Base-by-base conservation (phyloP, 2,329 filamentous ascomycete genomes). In the Paradendryphiella salina region DNA sequence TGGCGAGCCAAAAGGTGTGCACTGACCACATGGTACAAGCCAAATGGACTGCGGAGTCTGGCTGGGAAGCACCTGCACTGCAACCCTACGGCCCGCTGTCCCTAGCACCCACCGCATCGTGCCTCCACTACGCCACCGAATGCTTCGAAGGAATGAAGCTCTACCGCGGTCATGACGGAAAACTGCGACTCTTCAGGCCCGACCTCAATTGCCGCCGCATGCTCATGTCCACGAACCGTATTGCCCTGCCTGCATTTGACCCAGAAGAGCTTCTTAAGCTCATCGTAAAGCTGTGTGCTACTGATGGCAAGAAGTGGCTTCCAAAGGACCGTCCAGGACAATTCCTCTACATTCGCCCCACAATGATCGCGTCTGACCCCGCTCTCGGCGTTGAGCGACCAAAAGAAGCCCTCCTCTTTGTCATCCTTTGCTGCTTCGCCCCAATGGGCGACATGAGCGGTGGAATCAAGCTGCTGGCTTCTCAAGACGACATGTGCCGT, bases 11-110 rank as follows among this genome's bases (percentile, higher is more conserved):
- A 40, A 75, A 74, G 54, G 70, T 73, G 52, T 82, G 80, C 79
- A 91, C 89, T 56, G 91, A 96, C 79, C 92, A 96, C 79, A 96
- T 96, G 90, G 79, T 94, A 64, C 86, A 85, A 43, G 86, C 80
- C 15, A 76, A 77, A 46, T 95, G 90, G 90, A 84, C 80, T 28
- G 75, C 73, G 17, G 70, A 76, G 35, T 69, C 75, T 15, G 90
- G 90, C 63, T 96, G 90, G 90, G 79, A 81, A 31, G 79, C 82
- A 1, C 90, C 90, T 1, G 81, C 87, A 63, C 81, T 95, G 51
- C 83, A 84, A 70, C 88, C 90, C 20, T 94, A 90, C 73, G 88
- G 88, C 0, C 87, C 89, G 9, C 77, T 96, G 45, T 81, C 81
- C 56, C 84, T 96, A 65, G 87, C 90, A 77, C 90, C 90, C 29